Conservation (phyloP, 2,329 filamentous ascomycete species). For the Colletotrichum tanaceti region DNA sequence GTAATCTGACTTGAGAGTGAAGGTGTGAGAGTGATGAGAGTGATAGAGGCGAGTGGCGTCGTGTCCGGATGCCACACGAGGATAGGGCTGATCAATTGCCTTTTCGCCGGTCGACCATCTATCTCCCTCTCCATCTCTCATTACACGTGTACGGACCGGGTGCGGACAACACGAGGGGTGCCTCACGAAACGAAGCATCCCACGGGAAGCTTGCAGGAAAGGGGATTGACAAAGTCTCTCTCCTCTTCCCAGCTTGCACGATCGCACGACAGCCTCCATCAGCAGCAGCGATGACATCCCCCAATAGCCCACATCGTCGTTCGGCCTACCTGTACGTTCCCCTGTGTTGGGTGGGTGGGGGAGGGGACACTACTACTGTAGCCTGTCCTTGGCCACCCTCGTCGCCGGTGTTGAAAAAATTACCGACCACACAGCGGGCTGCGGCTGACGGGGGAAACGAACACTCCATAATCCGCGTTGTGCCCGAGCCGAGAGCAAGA, state of each 20-base stretch:
- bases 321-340: conserved; percentile 8
- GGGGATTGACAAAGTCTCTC: not conserved
- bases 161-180: not conserved
- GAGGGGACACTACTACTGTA: conserved; percentile 12
- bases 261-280: not conserved
- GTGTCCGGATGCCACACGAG: conserved; percentile 30
- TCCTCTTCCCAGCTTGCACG: not conserved
- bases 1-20: conserved; percentile 22
- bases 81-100: conserved; percentile 38
- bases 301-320: conserved; percentile 6
- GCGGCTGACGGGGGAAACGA: conserved; percentile 23
- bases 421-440: conserved; percentile 14
- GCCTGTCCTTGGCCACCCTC: conserved; percentile 24
- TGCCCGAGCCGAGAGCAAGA: not conserved
- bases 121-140: too few species aligned
- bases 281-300: not conserved
- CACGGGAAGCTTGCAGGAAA: not conserved
- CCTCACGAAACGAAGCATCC: not conserved
- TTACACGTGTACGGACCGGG: conserved; percentile 1
- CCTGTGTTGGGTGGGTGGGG: conserved; percentile 1
- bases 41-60: conserved; percentile 25
- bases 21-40: conserved; percentile 8
- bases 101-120: conserved; percentile 4
- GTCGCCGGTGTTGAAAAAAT: conserved; percentile 23
- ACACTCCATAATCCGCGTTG: not conserved